phyloP scores from a whole-genome alignment of 768 basidiomycete species.

The Agaricus subrufescens region DNA sequence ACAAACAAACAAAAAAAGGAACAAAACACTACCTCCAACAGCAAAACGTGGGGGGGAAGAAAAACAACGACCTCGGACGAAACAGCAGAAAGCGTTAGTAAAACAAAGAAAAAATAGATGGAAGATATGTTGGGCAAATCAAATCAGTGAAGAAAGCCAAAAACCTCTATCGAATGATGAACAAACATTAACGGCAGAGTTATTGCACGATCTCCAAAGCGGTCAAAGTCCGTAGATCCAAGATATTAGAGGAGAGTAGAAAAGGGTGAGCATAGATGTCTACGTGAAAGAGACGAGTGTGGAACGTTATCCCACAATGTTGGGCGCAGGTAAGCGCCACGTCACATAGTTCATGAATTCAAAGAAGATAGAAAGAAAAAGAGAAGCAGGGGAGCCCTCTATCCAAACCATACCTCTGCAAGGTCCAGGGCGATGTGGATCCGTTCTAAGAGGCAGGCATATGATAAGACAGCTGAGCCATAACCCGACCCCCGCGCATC shows the following conservation, averaged over 20 bases:
- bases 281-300: not conserved
- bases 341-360: not conserved
- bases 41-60: not conserved
- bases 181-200: conserved; percentile 3
- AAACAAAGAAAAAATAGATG: not conserved
- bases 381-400: not conserved
- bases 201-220: conserved; percentile 1
- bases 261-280: not conserved
- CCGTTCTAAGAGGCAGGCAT: conserved; percentile 4
- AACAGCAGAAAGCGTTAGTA: not conserved
- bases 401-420: conserved; percentile 3
- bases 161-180: conserved; percentile 2
- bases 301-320: not conserved
- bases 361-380: conserved; percentile 1
- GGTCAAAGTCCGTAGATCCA: not conserved
- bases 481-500: conserved; percentile 1
- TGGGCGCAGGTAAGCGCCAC: not conserved
- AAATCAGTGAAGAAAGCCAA: conserved; percentile 9
- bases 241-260: not conserved
- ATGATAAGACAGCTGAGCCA: not conserved
- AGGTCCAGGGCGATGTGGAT: conserved; percentile 9
- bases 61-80: not conserved
- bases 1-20: not conserved
- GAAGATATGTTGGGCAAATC: conserved; percentile 8
- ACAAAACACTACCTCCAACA: not conserved